Percentiles rank a stretch among this genome's conserved stretches.
Conservation (phyloP, 225 moss, liverwort and hornwort genomes). For the Climacium dendroides region DNA sequence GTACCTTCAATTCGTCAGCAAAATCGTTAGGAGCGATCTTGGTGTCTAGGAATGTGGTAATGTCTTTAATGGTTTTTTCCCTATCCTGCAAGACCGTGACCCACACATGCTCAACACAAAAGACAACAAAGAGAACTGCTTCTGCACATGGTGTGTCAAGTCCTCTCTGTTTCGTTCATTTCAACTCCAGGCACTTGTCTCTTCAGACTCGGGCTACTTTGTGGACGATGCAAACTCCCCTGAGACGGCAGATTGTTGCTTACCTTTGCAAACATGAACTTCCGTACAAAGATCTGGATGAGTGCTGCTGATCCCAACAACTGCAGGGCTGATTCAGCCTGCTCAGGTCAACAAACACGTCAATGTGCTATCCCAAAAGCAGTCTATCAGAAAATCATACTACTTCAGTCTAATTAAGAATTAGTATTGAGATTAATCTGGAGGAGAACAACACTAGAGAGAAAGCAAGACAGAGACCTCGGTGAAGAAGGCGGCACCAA, state of each 20-base stretch:
- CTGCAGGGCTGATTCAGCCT: constrained; percentile 16
- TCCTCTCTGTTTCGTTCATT: neutral
- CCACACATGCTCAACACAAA: neutral
- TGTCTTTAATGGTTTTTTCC: constrained; percentile 9
- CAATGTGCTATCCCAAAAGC: neutral
- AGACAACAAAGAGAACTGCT: neutral
- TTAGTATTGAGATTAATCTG: neutral
- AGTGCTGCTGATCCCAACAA: constrained; percentile 25
- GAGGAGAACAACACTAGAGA: neutral
- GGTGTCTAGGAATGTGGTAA: constrained; percentile 7
- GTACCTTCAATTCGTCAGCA: constrained; percentile 20
- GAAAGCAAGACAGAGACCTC: neutral
- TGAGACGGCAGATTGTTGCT: neutral
- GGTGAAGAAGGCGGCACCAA: constrained; percentile 17
- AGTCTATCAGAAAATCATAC: neutral
- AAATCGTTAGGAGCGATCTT: constrained; percentile 18
- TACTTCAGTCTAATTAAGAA: neutral
- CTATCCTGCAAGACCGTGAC: constrained; percentile 7
- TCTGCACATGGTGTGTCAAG: neutral
- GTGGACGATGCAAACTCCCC: neutral
- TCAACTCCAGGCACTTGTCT: neutral
- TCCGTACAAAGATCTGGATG: constrained; percentile 10
- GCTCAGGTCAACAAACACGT: neutral
- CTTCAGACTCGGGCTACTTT: neutral
- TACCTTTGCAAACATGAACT: constrained; percentile 25